Evolutionary conservation across 805 yeast genomes (phyloP).

Genomic region (Saccharomycopsis selenospora): DNA sequence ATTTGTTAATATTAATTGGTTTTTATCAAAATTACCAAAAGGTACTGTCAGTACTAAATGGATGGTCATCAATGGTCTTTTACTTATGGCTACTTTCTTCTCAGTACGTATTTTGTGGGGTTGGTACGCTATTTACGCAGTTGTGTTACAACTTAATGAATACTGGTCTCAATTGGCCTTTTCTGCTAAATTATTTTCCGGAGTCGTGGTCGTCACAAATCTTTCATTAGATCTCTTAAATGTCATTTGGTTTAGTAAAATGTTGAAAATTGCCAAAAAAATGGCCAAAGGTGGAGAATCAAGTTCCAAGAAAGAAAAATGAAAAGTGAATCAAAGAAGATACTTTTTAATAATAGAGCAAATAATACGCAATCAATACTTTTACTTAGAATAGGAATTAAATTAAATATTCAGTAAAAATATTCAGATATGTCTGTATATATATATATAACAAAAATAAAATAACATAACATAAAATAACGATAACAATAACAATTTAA

Average conservation of each 20-base stretch:
- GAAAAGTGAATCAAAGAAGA: too few relatives aligned
- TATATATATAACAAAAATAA: too few relatives aligned
- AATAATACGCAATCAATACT: too few relatives aligned
- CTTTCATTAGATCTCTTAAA: slow-evolving; percentile 60
- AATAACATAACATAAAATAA: too few relatives aligned
- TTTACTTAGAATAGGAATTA: too few relatives aligned
- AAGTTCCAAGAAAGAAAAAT: not conserved
- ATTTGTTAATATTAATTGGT: slow-evolving; percentile 93
- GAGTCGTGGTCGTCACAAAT: slow-evolving; percentile 49
- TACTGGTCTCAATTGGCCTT: slow-evolving; percentile 34
- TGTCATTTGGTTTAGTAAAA: slow-evolving; percentile 80
- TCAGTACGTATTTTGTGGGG: slow-evolving; percentile 83
- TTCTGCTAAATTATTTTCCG: slow-evolving; percentile 40
- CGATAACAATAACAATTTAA: too few relatives aligned
- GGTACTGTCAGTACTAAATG: slow-evolving; percentile 50
- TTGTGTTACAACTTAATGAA: slow-evolving; percentile 41
- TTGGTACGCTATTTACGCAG: slow-evolving; percentile 53
- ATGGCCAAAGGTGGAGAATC: slow-evolving; percentile 26
- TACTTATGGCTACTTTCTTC: slow-evolving; percentile 66
- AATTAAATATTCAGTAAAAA: too few relatives aligned
- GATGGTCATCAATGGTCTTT: slow-evolving; percentile 62
- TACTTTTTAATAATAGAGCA: too few relatives aligned
- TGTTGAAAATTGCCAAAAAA: slow-evolving; percentile 68
- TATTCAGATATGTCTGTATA: too few relatives aligned
- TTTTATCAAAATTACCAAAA: slow-evolving; percentile 66